A percentile compares a stretch with the other conserved stretches of the same genome.
Conservation (phyloP, 1,139 yeast species). For the Saccharomyces hybrid region DNA sequence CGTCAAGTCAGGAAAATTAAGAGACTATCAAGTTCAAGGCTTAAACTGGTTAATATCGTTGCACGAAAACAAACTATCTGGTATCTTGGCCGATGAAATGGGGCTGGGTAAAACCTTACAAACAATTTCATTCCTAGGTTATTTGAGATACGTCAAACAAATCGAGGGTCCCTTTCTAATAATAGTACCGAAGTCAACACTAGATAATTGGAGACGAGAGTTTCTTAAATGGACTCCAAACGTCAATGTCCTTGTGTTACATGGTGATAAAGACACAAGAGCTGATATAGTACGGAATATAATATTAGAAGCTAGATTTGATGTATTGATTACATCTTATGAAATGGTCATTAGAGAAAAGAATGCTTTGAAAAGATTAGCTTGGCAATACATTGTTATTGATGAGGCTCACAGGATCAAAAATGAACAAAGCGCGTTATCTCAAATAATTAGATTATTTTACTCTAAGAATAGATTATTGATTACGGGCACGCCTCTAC, state of each 20-base stretch:
- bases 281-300: slow-evolving; percentile 43
- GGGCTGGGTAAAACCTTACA: slow-evolving; percentile 95
- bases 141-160: slow-evolving; percentile 51
- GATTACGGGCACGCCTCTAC: slow-evolving; percentile 78
- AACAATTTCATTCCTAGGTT: slow-evolving; percentile 78
- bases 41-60: slow-evolving; percentile 84
- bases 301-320: slow-evolving; percentile 57
- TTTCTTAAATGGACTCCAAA: slow-evolving; percentile 76
- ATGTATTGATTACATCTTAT: slow-evolving; percentile 65
- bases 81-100: slow-evolving; percentile 97
- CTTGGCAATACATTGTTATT: slow-evolving; percentile 68
- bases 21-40: slow-evolving; percentile 90
- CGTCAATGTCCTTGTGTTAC: slow-evolving; percentile 56
- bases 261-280: slow-evolving; percentile 68
- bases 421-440: slow-evolving; percentile 65
- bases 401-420: slow-evolving; percentile 82
- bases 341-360: slow-evolving; percentile 75
- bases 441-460: slow-evolving; percentile 68
- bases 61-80: slow-evolving; percentile 77
- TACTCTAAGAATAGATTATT: slow-evolving; percentile 61
- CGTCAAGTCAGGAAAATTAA: slow-evolving; percentile 48
- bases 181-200: slow-evolving; percentile 70
- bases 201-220: slow-evolving; percentile 76
- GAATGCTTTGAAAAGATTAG: slow-evolving; percentile 51
- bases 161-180: slow-evolving; percentile 68